Evolutionary conservation across 805 yeast species (phyloP), one percentile per base, ranked within the genome.

Genomic region (Blastobotrys americana): DNA sequence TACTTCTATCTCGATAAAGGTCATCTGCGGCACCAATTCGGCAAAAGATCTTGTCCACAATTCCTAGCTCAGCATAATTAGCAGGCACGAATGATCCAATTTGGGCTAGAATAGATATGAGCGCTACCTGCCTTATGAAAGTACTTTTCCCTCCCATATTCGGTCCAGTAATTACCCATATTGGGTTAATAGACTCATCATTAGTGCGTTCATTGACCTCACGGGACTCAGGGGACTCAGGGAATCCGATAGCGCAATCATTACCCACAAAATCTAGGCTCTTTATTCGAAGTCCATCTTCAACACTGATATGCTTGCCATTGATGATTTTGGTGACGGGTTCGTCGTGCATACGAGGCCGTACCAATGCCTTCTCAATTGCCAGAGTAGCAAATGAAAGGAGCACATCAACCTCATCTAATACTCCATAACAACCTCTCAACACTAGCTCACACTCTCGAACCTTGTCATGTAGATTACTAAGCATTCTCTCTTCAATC

Each of bases 71-170:
- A 33, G 86, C 85, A 1, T 53, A 44, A 3, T 69, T 66, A 16
- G 89, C 86, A 4, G 95, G 93, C 3, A 86, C 73, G 58, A 67
- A 84, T 50, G 84, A 72, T 0, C 95, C 95, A 5, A 82, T 71
- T 58, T 85, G 95, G 0, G 83, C 77, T 76, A 85, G 69, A 2
- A 85, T 72, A 2, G 77, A 77, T 9, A 76, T 66, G 4, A 84
- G 59, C 0, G 93, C 95, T 16, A 80, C 70, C 47, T 83, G 88
- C 35, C 85, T 73, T 6, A 83, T 81, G 54, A 78, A 81, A 0
- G 88, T 80, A 1, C 88, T 80, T 59, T 85, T 85, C 2, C 95
- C 95, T 3, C 95, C 95, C 88, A 84, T 83, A 57, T 86, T 86
- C 0, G 96, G 95, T 0, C 96, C 96, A 0, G 95, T 82, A n/a